Evolutionary conservation across 805 yeast species (phyloP).

Genomic region (Saccharomycopsis sp.): DNA sequence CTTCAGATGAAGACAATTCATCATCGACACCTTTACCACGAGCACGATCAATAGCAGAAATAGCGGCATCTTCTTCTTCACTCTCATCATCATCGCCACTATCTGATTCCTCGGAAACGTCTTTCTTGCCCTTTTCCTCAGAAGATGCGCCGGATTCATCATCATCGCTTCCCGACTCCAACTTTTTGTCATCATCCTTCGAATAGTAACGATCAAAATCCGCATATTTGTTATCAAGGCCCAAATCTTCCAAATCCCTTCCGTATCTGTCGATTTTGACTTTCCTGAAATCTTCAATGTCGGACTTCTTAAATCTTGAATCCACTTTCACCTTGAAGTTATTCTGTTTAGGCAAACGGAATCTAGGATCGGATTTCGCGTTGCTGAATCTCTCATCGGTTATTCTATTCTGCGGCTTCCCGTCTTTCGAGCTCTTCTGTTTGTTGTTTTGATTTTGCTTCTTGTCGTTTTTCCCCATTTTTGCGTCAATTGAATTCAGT

Average conservation of each 20-base stretch:
- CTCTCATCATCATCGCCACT: conserved; percentile 26
- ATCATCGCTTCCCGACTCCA: conserved; percentile 19
- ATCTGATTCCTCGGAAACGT: conserved; percentile 31
- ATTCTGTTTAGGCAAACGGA: conserved; percentile 63
- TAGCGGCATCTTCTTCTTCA: conserved; percentile 24
- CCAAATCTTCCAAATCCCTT: conserved; percentile 46
- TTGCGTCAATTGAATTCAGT: neutral
- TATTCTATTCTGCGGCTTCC: conserved; percentile 32
- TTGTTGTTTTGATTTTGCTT: neutral
- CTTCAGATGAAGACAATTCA: conserved; percentile 23
- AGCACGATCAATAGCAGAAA: conserved; percentile 23
- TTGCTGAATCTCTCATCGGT: conserved; percentile 71
- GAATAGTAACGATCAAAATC: conserved; percentile 65
- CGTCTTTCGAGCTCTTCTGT: conserved; percentile 6
- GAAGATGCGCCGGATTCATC: conserved; percentile 52
- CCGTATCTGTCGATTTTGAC: conserved; percentile 84
- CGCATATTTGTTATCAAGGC: conserved; percentile 32
- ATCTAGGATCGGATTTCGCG: conserved; percentile 84
- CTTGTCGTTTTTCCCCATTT: neutral
- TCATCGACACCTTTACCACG: conserved; percentile 26
- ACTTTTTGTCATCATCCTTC: conserved; percentile 30
- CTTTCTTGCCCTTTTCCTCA: conserved; percentile 39
- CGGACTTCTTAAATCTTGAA: conserved; percentile 68
- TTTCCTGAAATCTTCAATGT: conserved; percentile 48
- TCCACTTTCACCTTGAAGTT: conserved; percentile 74